Conservation (phyloP, 164 flowering plant species). For the Berberis vulgaris region DNA sequence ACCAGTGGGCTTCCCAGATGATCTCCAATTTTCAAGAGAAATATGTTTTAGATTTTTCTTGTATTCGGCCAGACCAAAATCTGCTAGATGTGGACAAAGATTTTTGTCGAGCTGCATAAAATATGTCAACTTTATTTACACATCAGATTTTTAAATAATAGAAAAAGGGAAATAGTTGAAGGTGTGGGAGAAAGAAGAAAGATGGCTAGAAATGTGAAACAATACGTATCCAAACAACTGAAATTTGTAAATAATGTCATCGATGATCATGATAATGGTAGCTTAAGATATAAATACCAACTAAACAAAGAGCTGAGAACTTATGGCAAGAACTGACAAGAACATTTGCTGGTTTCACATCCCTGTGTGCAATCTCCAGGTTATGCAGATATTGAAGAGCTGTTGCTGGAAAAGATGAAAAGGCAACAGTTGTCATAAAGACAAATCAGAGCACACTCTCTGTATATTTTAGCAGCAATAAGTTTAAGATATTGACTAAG, state of each 20-base stretch:
- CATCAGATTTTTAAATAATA: background rate
- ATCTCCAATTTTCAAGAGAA: constrained; percentile 65
- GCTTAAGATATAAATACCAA: constrained; percentile 1
- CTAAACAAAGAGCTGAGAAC: constrained; percentile 6
- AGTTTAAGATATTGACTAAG: no score
- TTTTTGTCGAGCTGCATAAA: constrained; percentile 65
- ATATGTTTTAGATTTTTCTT: constrained; percentile 47
- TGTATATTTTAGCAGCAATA: background rate
- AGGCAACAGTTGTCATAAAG: background rate
- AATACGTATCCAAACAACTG: no score
- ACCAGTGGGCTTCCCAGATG: constrained; percentile 96
- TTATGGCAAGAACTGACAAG: constrained; percentile 47
- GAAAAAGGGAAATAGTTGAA: no score
- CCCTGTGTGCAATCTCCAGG: constrained; percentile 87
- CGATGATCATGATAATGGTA: background rate
- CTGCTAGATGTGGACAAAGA: constrained; percentile 61
- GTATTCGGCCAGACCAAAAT: constrained; percentile 91
- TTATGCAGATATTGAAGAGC: constrained; percentile 80
- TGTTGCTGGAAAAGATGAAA: constrained; percentile 42
- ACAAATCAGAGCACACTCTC: background rate
- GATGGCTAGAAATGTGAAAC: no score
- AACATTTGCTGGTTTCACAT: constrained; percentile 92
- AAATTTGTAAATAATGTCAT: background rate
- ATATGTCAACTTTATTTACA: background rate
- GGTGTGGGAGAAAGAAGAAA: no score